Evolutionary conservation across 1,139 yeast species (phyloP), one percentile per base, ranked within the genome.

Genomic region (Petasospora fabianii): DNA sequence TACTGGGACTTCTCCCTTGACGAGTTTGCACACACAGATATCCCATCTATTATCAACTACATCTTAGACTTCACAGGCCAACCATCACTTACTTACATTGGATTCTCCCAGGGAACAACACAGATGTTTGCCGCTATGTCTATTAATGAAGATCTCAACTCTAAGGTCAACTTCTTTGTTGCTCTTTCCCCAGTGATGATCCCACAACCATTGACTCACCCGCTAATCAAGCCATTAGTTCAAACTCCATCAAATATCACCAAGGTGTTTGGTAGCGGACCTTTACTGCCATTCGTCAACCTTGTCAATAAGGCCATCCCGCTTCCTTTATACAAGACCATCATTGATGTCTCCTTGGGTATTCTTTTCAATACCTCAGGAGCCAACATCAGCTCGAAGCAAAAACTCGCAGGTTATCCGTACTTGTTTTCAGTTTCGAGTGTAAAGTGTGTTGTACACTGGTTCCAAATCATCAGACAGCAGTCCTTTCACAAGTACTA

Each of bases 171-270:
- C 30, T 68, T 74, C 42, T 74, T 87, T 41, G 71, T 87, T 38
- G 94, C 90, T 2, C 68, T 84, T 13, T 84, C 95, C 1, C 96
- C 96, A 1, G 96, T 96, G 2, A 82, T 92, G 59, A 82, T 95
- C 0, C 96, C 96, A 0, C 84, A 83, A 37, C 88, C 88, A 3
- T 66, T 87, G 18, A 73, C 77, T 38, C 82, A 87, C 46, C 73
- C 75, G 50, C 64, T 86, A 34, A 75, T 85, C 29, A 86, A 22
- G 13, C 44, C 44, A 3, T 38, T 44, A 22, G 36, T 44, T 6
- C 24, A 35, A 29, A 42, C 30, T 3, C 48, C 48, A 11, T 21
- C 33, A 3, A 35, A 35, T 13, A 30, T 44, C 16, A 12, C 12
- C 9, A 17, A 95, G 95, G 1, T 72, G 76, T 41, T 62, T 84